These are phyloP conservation scores for Acacia confusa DNA, from an alignment of 306 rosid species.

Conservation along the genomic window DNA sequence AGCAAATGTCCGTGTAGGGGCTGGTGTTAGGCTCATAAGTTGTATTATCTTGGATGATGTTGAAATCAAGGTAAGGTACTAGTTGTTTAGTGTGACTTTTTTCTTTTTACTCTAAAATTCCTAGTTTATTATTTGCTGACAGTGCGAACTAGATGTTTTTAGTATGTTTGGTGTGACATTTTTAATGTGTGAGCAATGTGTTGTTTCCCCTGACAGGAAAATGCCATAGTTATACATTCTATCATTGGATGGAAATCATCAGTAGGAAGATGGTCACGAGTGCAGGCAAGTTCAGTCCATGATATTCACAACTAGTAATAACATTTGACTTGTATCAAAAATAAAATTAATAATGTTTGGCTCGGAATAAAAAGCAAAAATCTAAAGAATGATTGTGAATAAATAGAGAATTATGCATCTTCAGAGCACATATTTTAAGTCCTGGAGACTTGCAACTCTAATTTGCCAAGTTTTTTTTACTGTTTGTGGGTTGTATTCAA, in stretches of 20 bases:
- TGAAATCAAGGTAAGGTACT: conserved; percentile 68
- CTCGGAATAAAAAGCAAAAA: not conserved
- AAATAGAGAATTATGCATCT: not conserved
- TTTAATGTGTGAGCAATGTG: conserved; percentile 16
- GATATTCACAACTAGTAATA: conserved; percentile 7
- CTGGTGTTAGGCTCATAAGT: conserved; percentile 81
- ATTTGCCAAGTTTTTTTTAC: not conserved
- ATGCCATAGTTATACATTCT: conserved; percentile 76
- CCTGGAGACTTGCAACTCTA: not conserved
- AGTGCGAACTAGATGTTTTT: not conserved
- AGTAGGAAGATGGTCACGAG: conserved; percentile 90
- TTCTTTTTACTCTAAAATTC: not conserved
- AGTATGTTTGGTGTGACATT: not conserved
- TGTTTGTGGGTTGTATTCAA: not conserved
- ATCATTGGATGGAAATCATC: conserved; percentile 97
- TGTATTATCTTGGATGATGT: conserved; percentile 88
- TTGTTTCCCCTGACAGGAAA: conserved; percentile 61
- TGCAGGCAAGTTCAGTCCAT: conserved; percentile 63
- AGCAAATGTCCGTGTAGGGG: conserved; percentile 93
- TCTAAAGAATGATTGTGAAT: not conserved
- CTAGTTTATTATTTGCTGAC: not conserved
- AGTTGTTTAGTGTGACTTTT: not conserved
- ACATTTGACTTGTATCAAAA: not conserved
- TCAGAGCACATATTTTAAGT: not conserved
- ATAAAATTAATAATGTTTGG: not conserved